phyloP scores from a whole-genome alignment of 208 protist genomes.

The Trypanosoma conorhini region DNA sequence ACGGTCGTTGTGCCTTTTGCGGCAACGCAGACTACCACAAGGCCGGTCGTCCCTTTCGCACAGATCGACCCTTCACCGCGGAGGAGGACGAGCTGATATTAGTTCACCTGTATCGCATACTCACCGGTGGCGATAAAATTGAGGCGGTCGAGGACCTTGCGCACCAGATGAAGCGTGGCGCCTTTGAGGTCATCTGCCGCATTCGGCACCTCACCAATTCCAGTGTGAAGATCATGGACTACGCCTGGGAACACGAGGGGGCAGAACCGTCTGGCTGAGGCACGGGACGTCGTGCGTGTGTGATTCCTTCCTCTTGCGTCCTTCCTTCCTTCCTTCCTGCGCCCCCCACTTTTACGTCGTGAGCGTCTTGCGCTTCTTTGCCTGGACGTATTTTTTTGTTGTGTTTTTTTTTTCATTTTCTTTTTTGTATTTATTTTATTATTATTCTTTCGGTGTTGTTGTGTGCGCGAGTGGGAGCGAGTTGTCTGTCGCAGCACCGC shows the following conservation, averaged over 20 bases:
- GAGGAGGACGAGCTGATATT: constrained; percentile 73
- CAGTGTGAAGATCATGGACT: constrained; percentile 67
- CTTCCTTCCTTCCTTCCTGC: constrained; percentile 2
- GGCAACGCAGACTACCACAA: constrained; percentile 50
- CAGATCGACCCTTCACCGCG: constrained; percentile 45
- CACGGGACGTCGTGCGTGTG: neutral
- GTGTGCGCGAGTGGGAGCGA: neutral
- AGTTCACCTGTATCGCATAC: constrained; percentile 65
- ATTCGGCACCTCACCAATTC: constrained; percentile 67
- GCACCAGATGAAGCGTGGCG: constrained; percentile 57
- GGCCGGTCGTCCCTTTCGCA: constrained; percentile 42
- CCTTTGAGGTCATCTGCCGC: constrained; percentile 73
- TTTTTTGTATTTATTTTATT: no score
- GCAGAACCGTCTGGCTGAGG: neutral
- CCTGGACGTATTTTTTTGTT: no score
- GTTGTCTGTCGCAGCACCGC: neutral
- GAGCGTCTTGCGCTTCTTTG: no score
- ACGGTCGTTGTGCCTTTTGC: constrained; percentile 58
- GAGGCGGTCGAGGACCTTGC: constrained; percentile 64
- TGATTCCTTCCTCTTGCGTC: neutral
- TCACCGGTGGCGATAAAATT: constrained; percentile 64
- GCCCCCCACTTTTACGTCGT: no score
- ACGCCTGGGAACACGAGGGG: neutral
- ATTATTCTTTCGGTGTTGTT: no score
- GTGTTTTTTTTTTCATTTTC: no score